Base-by-base conservation (phyloP, 768 basidiomycete genomes). In the Mycena crocata region DNA sequence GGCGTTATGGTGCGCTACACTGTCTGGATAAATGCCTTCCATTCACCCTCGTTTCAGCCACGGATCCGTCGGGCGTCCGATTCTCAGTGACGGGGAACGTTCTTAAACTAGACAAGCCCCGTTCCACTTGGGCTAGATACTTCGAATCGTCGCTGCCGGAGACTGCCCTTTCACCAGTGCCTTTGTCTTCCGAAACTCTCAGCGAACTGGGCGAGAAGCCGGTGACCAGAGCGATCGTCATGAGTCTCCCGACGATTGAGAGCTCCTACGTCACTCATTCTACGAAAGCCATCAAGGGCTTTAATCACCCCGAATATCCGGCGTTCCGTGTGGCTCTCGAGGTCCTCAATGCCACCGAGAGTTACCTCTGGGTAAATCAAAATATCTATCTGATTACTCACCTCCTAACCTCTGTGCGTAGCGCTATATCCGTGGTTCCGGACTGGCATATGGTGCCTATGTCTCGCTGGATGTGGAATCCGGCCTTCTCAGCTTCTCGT, bases 41-140 rank as follows among this genome's bases (percentile, higher is more conserved):
- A 57, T 50, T 28, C 58, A 21, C 40, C 31, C 54, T 49, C 24
- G 32, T 28, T 65, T 10, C 65, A 99, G 95, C 98, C 68, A 92
- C 90, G 15, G 84, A 93, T 66, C 93, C 97, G 4, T 86, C 89
- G 23, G 93, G 90, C 44, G 84, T 96, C 24, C 90, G 98, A 40
- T 92, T 99, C 75, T 93, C 94, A 1, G 92, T 99, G 13, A 88
- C 91, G n/a, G 98, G 98, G 14, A 90, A 98, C 72, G 82, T 99
- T 45, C 72, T 97, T 35, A 77, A 79, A 37, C 75, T 99, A 35
- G 72, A 84, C 21, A 83, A 89, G 21, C 97, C 98, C 2, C 86
- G 92, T 49, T 90, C 89, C 57, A 82, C 86, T 2, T 95, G 94
- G 90, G 83, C 76, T 15, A 87, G 90, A 68, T 85, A 93, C 75